Evolutionary conservation across 148 eudicot genomes (phyloP), one percentile per base, ranked within the genome.

Genomic region (Camellia sinensis): DNA sequence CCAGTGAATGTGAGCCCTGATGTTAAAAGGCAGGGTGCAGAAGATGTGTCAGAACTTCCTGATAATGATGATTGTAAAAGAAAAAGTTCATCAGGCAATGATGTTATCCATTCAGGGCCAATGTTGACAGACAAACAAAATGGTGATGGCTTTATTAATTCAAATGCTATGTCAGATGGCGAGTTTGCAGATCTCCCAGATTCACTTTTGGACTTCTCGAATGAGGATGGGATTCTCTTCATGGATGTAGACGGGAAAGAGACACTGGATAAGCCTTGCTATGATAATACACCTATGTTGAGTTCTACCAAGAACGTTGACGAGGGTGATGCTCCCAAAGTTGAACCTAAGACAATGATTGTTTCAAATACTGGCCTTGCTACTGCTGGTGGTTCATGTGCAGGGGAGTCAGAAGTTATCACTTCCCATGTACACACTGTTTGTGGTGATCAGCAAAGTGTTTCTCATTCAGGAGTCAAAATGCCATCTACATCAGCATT

Each of bases 181-280:
- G 87, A 79, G 57, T 79, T 85, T 80, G 86, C 63, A 44, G 89
- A 82, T 80, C 78, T 91, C 48, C 71, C 97, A 3, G 87, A 85
- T 18, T 73, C 90, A 54, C 87, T 87, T 80, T 80, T 91, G 71
- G 82, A 87, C 48, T 85, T 89, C 67, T 69, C 87, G 46, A 79
- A 85, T 79, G 92, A 88, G 22, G 86, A 82, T 72, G 94, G 86
- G 61, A 54, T 84, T 76, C 80, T 84, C 63, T 77, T 88, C 60
- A 71, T 80, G 78, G 91, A 86, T 77, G 86, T 71, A 77, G 90
- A 89, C 79, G 90, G 60, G 72, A 89, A 90, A 78, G 87, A 85
- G 67, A 73, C 74, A 71, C 72, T 82, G 59, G 86, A 89, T 53
- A 87, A 82, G 60, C 74, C 85, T 19, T 73, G 63, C 74, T 71